Evolutionary conservation across 2,329 filamentous ascomycete genomes (phyloP).

Genomic region (Fusarium xyrophilum): DNA sequence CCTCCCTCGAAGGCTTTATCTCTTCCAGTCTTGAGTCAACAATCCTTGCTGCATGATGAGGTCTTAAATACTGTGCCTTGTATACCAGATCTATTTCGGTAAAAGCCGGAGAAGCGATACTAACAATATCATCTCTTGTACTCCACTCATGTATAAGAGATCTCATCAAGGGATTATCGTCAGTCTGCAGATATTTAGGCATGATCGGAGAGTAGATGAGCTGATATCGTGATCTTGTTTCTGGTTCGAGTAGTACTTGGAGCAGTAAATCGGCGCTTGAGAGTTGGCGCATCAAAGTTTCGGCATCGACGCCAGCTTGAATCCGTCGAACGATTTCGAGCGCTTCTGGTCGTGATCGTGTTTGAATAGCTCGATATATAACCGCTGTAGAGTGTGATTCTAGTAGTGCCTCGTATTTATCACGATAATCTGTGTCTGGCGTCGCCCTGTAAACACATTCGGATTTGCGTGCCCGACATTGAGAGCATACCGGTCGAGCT

Average conservation of each 20-base stretch:
- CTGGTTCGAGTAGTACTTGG: slow-evolving; percentile 3
- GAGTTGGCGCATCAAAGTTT: neutral
- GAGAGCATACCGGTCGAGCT: neutral
- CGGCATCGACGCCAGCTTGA: neutral
- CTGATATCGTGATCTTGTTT: neutral
- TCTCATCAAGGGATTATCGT: neutral
- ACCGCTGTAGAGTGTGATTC: slow-evolving; percentile 3
- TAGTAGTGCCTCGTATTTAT: neutral
- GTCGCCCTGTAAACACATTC: neutral
- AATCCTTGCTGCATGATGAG: slow-evolving; percentile 9
- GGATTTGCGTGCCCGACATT: neutral
- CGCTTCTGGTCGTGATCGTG: neutral
- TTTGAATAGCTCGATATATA: neutral
- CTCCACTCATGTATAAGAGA: slow-evolving; percentile 14
- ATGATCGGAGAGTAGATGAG: neutral
- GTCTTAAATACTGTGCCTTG: slow-evolving; percentile 6
- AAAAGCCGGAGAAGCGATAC: neutral
- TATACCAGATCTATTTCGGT: neutral
- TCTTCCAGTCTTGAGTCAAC: neutral
- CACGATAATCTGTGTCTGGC: neutral
- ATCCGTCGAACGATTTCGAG: neutral
- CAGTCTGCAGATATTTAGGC: neutral
- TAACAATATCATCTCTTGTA: neutral
- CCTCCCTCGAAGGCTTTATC: slow-evolving; percentile 2
- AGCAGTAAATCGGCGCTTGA: slow-evolving; percentile 6